Evolutionary conservation across 2,329 filamentous ascomycete species (phyloP), one percentile per base, ranked within the genome.

Genomic region (Aspergillus ochraceoroseus): DNA sequence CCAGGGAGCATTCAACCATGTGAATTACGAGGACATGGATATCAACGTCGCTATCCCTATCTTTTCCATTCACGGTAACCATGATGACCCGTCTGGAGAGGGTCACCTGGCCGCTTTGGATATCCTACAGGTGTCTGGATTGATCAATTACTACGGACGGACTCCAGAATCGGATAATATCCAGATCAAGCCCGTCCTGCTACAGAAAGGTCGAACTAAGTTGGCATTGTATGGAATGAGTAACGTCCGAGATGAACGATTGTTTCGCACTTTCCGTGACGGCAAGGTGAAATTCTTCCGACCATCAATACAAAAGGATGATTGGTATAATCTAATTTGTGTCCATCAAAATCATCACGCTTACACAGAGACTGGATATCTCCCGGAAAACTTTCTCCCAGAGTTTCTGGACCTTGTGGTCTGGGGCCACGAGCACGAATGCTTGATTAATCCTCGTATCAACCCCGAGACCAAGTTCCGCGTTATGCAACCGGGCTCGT

Each of bases 341-440:
- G 86, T 98, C 2, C 92, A 98, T 59, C 92, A 98, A 59, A 98
- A 98, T 54, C 92, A 96, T 57, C 81, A 92, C 56, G 87, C 89
- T 0, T 84, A 95, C 58, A 94, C 87, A 0, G 80, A 89, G 12
- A 96, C 90, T 0, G 83, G 86, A n/a, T 96, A 95, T 58, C 75
- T 98, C 0, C 90, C 94, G 0, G 94, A 98, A 58, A 87, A 84
- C 54, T 92, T 95, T 55, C 72, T 98, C 0, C 94, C 92, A 0
- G 82, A 87, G 12, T 96, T 94, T 69, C 71, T 98, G 48, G 85
- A 98, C 58, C 73, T 98, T 3, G 80, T 98, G 0, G 77, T 98
- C 35, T 98, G 92, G 92, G 92, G 92, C 2, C 92, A 98, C 57
- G 92, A 98, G 64, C 92, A 98, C 59, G 90, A 98, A 63, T 98